phyloP scores from a whole-genome alignment of 2,329 filamentous ascomycete species.

The Hymenoscyphus scutula region DNA sequence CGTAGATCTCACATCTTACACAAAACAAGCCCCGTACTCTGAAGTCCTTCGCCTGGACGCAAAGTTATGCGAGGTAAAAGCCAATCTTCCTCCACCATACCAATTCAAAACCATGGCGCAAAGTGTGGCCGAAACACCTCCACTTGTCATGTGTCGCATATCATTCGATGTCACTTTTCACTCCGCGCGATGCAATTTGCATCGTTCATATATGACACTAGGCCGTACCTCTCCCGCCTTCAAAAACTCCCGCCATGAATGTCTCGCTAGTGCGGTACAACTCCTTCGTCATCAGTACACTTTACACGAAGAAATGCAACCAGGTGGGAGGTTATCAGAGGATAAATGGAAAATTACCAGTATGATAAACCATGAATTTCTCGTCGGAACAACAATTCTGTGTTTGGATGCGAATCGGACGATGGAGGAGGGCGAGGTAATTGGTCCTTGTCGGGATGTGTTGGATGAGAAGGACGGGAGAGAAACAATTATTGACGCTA shows the following conservation, averaged over 20 bases:
- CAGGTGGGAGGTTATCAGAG: slow-evolving; percentile 48
- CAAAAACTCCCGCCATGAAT: slow-evolving; percentile 49
- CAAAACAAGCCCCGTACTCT: slow-evolving; percentile 46
- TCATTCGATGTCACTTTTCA: slow-evolving; percentile 46
- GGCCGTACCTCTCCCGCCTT: slow-evolving; percentile 49
- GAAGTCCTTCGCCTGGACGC: slow-evolving; percentile 50
- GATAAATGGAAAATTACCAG: slow-evolving; percentile 56
- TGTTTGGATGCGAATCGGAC: slow-evolving; percentile 36
- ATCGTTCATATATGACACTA: slow-evolving; percentile 32
- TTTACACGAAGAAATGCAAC: slow-evolving; percentile 48
- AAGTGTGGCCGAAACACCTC: slow-evolving; percentile 44
- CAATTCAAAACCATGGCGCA: slow-evolving; percentile 46
- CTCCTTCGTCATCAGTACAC: slow-evolving; percentile 47
- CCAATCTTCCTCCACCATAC: slow-evolving; percentile 47
- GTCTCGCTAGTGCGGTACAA: slow-evolving; percentile 47
- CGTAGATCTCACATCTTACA: slow-evolving; percentile 47
- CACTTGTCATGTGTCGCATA: slow-evolving; percentile 50
- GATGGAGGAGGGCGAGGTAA: background rate
- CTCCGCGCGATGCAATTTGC: slow-evolving; percentile 15
- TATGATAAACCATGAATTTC: slow-evolving; percentile 57
- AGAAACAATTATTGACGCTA: slow-evolving; percentile 4
- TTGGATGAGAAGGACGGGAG: slow-evolving; percentile 1
- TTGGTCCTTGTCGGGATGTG: background rate
- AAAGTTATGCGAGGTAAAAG: slow-evolving; percentile 44
- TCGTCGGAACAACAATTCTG: slow-evolving; percentile 58